Conservation (phyloP, 2,329 filamentous ascomycete genomes). For the Verruconis gallopava region DNA sequence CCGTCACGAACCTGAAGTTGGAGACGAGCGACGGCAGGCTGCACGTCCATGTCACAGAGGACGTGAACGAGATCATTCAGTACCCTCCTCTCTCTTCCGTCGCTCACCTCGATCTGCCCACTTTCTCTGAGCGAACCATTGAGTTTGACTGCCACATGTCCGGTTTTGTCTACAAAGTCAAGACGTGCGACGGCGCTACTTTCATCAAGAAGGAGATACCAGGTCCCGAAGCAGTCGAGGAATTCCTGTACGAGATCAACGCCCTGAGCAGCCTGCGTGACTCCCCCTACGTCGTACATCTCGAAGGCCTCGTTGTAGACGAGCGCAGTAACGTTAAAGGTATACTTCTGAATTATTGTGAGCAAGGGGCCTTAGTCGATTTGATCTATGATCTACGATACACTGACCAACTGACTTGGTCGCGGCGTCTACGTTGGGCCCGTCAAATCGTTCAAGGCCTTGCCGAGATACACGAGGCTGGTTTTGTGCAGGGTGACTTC, state of each 20-base stretch:
- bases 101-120: constrained; percentile 46
- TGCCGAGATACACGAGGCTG: constrained; percentile 85
- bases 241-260: constrained; percentile 96
- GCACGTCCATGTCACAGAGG: constrained; percentile 96
- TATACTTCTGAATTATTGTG: constrained; percentile 75
- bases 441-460: constrained; percentile 81
- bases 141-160: constrained; percentile 87
- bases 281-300: constrained; percentile 66
- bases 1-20: constrained; percentile 89
- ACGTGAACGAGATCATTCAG: constrained; percentile 84
- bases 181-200: constrained; percentile 46
- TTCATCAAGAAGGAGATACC: constrained; percentile 98
- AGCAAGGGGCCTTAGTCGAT: constrained; percentile 78
- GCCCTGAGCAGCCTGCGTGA: constrained; percentile 67
- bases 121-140: constrained; percentile 29
- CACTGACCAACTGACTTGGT: constrained; percentile 46
- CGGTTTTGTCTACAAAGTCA: constrained; percentile 93
- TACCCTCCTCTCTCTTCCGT: constrained; percentile 66
- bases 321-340: constrained; percentile 64
- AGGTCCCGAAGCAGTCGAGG: constrained; percentile 85
- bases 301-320: constrained; percentile 78
- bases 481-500: constrained; percentile 95
- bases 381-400: constrained; percentile 69
- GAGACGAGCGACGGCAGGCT: constrained; percentile 78
- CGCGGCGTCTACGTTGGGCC: constrained; percentile 72